Evolutionary conservation across 2,329 filamentous ascomycete species (phyloP).

Genomic region (Hymenoscyphus infarciens): DNA sequence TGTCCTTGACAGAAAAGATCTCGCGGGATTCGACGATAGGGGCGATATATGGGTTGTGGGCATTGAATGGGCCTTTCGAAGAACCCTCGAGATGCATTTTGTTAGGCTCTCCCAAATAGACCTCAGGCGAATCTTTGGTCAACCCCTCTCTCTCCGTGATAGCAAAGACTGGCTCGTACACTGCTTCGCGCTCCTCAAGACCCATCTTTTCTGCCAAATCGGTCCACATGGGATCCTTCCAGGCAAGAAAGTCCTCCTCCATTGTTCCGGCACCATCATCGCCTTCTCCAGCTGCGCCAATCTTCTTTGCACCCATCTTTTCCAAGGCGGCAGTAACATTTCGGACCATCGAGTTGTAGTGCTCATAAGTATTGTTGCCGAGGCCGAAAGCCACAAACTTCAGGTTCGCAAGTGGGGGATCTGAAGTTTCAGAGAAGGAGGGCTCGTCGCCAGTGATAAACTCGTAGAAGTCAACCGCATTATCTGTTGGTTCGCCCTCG

Average conservation of each 20-base stretch:
- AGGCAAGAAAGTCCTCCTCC: slow-evolving; percentile 98
- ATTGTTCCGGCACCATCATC: slow-evolving; percentile 98
- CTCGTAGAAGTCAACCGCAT: slow-evolving; percentile 98
- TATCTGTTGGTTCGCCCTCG: slow-evolving; percentile 97
- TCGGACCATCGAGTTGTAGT: slow-evolving; percentile 98
- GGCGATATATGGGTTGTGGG: slow-evolving; percentile 95
- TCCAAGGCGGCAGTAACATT: slow-evolving; percentile 78
- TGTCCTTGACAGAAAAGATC: slow-evolving; percentile 81
- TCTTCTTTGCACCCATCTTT: slow-evolving; percentile 77
- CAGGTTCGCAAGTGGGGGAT: slow-evolving; percentile 74
- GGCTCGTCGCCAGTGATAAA: slow-evolving; percentile 82
- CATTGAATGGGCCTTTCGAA: slow-evolving; percentile 86
- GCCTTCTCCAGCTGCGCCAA: slow-evolving; percentile 88
- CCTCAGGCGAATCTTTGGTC: slow-evolving; percentile 69
- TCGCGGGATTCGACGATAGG: slow-evolving; percentile 89
- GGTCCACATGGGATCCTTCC: slow-evolving; percentile 99
- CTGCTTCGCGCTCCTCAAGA: slow-evolving; percentile 89
- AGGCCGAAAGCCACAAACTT: slow-evolving; percentile 95
- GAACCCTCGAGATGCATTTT: slow-evolving; percentile 87
- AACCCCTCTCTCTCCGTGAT: slow-evolving; percentile 74
- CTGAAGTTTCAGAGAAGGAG: slow-evolving; percentile 70
- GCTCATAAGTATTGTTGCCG: slow-evolving; percentile 98
- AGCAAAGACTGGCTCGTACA: slow-evolving; percentile 90
- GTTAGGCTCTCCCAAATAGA: slow-evolving; percentile 95
- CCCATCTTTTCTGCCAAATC: slow-evolving; percentile 79